Base-by-base conservation (phyloP, 1,284 basidiomycete genomes). In the Trametes pubescens region DNA sequence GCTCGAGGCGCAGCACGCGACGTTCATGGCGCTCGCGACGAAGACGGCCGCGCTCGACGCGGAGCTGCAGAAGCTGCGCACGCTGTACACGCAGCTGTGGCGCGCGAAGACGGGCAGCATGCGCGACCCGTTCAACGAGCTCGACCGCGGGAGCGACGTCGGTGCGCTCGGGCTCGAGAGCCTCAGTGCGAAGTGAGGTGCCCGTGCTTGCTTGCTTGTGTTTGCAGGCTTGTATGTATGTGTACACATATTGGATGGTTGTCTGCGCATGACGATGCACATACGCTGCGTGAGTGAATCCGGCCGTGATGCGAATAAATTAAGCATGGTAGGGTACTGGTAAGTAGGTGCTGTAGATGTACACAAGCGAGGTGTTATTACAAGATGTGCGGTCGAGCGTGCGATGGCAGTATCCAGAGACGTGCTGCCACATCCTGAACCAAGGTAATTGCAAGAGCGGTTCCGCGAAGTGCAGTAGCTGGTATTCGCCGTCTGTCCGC, bases 1-100 rank as follows among this genome's bases (percentile, higher is more conserved):
- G 10, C 79, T 93, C 24, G 89, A 92, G 74, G 87, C 88, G 4
- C 91, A 93, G 75, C 87, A 93, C 68, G 79, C 84, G 7, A 89
- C 86, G 2, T 93, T 92, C 76, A 82, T 92, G 26, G 81, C 89
- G 4, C 83, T 93, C 35, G 91, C 91, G 6, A 84, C 82, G 67
- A 91, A 87, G 75, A 89, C 89, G 1, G 91, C 91, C 14, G 79
- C 84, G 1, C 76, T 92, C 7, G 87, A 93, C 63, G 81, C 82
- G 1, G 90, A 92, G 68, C 73, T 93, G 43, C 88, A 91, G 72
- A 89, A 88, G 75, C 82, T 93, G 70, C 91, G 91, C 74, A 74
- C 79, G 22, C 72, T 88, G 34, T 89, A 89, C 71, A 86, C 85
- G 0, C 84, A 88, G 70, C 77, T 91, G 9, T 92, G 89, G 89